Evolutionary conservation across 371 early-diverging fungal genomes (phyloP).

Genomic region (Mucor plumbeus): DNA sequence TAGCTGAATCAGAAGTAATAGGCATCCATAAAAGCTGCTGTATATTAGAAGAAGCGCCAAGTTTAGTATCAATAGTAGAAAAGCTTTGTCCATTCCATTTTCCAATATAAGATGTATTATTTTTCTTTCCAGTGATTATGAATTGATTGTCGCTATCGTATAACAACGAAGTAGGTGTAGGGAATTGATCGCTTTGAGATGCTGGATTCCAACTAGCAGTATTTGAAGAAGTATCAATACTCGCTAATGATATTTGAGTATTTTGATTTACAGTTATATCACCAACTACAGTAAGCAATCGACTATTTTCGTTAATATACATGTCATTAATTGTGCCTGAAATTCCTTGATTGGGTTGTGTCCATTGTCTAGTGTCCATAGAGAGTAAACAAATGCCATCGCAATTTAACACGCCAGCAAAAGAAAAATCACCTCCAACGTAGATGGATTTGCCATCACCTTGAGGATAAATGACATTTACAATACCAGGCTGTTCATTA

Average conservation of each 20-base stretch:
- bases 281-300: slow-evolving; percentile 36
- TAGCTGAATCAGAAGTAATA: slow-evolving; percentile 15
- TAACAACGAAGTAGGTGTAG: not conserved
- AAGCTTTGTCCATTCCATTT: slow-evolving; percentile 17
- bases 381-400: slow-evolving; percentile 47
- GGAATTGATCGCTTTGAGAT: not conserved
- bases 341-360: slow-evolving; percentile 27
- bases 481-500: slow-evolving; percentile 32
- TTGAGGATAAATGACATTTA: slow-evolving; percentile 47
- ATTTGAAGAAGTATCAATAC: not conserved
- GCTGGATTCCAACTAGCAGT: slow-evolving; percentile 6
- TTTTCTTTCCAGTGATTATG: slow-evolving; percentile 11
- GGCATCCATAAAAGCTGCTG: slow-evolving; percentile 45
- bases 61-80: not conserved
- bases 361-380: slow-evolving; percentile 41
- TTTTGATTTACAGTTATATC: slow-evolving; percentile 27
- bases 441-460: slow-evolving; percentile 44
- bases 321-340: slow-evolving; percentile 22
- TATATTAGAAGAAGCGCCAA: slow-evolving; percentile 14
- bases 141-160: slow-evolving; percentile 17
- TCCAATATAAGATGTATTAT: not conserved
- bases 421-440: slow-evolving; percentile 61
- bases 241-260: not conserved
- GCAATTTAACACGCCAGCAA: slow-evolving; percentile 42
- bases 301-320: not conserved